Conservation (phyloP, 1,284 basidiomycete genomes). For the Gomphus sp. region DNA sequence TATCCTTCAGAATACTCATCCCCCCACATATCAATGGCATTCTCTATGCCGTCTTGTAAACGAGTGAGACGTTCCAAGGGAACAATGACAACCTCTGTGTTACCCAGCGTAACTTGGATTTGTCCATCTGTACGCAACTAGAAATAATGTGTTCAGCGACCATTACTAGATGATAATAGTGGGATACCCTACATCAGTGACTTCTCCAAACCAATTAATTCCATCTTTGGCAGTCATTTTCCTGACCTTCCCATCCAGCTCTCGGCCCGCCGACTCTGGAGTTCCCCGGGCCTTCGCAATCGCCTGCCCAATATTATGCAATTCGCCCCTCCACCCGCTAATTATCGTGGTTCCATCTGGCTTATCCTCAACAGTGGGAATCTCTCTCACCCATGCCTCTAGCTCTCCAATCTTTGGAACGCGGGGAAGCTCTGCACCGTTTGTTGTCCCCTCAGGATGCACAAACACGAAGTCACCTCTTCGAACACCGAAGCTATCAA, state of each 20-base stretch:
- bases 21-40: conserved; percentile 60
- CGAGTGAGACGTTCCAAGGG: conserved; percentile 60
- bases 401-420: conserved; percentile 75
- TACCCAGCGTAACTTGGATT: conserved; percentile 57
- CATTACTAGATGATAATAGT: conserved; percentile 6
- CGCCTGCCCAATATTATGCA: conserved; percentile 51
- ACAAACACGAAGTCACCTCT: conserved; percentile 82
- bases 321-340: conserved; percentile 57
- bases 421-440: conserved; percentile 54
- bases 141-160: background rate
- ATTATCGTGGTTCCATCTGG: conserved; percentile 33
- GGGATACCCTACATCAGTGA: conserved; percentile 48
- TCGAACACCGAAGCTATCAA: conserved; percentile 66
- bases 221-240: conserved; percentile 35
- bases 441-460: conserved; percentile 52
- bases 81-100: conserved; percentile 36
- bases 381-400: conserved; percentile 66
- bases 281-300: conserved; percentile 43
- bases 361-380: conserved; percentile 30
- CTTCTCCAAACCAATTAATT: conserved; percentile 70
- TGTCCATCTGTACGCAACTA: conserved; percentile 65
- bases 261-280: conserved; percentile 25
- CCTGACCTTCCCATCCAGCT: conserved; percentile 35
- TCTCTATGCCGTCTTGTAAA: conserved; percentile 64
- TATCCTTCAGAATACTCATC: conserved; percentile 32